Evolutionary conservation across 2,329 filamentous ascomycete genomes (phyloP).

Genomic region (Aspergillus sp.): DNA sequence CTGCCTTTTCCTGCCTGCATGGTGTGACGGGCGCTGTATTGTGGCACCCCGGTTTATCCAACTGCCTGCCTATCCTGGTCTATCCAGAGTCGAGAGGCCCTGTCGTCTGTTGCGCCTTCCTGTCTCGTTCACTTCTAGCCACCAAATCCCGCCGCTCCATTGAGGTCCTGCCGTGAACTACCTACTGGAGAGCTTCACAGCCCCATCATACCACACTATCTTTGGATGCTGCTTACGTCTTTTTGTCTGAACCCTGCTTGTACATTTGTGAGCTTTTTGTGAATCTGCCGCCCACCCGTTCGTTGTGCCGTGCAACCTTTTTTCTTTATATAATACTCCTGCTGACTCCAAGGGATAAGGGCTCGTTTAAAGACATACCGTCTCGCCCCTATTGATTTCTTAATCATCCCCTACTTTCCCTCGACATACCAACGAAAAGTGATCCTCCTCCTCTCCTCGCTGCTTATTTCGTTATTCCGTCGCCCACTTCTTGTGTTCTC

Average conservation of each 20-base stretch:
- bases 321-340: not conserved
- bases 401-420: not conserved
- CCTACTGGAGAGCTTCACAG: not conserved
- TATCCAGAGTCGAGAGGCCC: not conserved
- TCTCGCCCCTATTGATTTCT: constrained; percentile 1
- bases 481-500: constrained; percentile 27
- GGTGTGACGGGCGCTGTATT: not conserved
- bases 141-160: not conserved
- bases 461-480: not conserved
- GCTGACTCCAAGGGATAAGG: constrained; percentile 14
- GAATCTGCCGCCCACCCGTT: not conserved
- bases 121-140: not conserved
- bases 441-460: not conserved
- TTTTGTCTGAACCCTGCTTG: constrained; percentile 3
- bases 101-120: not conserved
- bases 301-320: constrained; percentile 2
- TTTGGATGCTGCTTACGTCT: not conserved
- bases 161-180: not conserved
- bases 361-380: constrained; percentile 11
- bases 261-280: not conserved
- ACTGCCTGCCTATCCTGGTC: not conserved
- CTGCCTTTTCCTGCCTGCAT: not conserved
- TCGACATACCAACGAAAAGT: not conserved
- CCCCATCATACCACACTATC: not conserved
- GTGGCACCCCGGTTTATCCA: not conserved